Conservation (phyloP, 2,329 filamentous ascomycete genomes). For the Thelonectria discophora region DNA sequence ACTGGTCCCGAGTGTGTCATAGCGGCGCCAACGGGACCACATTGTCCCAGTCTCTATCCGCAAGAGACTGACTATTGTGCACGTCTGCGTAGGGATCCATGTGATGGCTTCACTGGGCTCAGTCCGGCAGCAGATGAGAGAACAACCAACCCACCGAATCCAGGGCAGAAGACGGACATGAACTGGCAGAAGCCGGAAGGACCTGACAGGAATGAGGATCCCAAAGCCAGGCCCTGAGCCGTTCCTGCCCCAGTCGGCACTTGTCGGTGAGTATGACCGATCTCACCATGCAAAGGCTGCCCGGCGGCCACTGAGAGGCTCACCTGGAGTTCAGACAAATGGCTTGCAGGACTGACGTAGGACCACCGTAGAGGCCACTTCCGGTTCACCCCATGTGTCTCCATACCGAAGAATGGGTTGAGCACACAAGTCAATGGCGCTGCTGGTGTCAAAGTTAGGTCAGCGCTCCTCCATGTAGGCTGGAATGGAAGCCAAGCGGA, state of each 20-base stretch:
- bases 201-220: not conserved
- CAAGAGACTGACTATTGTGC: not conserved
- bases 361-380: not conserved
- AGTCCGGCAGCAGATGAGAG: slow-evolving; percentile 6
- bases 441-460: not conserved
- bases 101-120: slow-evolving; percentile 2
- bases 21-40: slow-evolving; percentile 21
- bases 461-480: not conserved
- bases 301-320: not conserved
- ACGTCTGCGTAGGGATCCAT: not conserved
- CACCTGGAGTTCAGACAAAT: not conserved
- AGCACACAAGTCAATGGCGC: not conserved
- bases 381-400: not conserved
- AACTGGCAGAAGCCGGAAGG: not conserved
- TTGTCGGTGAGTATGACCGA: slow-evolving; percentile 26
- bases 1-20: slow-evolving; percentile 29
- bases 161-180: slow-evolving; percentile 5
- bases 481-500: not conserved
- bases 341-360: not conserved
- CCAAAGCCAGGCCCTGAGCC: not conserved
- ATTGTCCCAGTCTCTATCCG: slow-evolving; percentile 2
- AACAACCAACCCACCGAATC: not conserved
- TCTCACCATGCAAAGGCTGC: slow-evolving; percentile 17
- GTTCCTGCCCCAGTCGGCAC: slow-evolving; percentile 16
- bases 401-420: not conserved